A percentile compares a stretch with the other conserved stretches of the same genome.
Evolutionary conservation across 2,329 filamentous ascomycete species (phyloP).

Genomic region (Nemania diffusa): DNA sequence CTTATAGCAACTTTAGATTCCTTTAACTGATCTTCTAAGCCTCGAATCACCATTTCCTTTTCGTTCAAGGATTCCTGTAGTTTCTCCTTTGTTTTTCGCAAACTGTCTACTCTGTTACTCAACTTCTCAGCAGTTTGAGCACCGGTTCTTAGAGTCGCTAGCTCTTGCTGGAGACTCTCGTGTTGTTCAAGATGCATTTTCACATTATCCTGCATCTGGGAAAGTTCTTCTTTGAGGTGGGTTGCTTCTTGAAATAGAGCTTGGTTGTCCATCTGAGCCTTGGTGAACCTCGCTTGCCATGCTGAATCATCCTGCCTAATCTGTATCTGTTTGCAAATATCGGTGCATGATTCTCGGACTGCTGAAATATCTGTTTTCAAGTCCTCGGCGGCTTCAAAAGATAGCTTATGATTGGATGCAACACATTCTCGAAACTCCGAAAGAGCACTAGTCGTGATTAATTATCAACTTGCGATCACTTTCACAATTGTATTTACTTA

Average conservation of each 20-base stretch:
- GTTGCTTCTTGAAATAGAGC: conserved; percentile 29
- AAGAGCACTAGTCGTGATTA: conserved; percentile 32
- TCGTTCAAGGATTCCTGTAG: conserved; percentile 31
- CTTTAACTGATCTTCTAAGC: conserved; percentile 32
- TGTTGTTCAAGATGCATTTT: conserved; percentile 25
- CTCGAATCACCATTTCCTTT: conserved; percentile 32
- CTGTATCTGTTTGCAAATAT: conserved; percentile 23
- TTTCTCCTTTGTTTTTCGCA: conserved; percentile 31
- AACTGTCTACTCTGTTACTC: conserved; percentile 18
- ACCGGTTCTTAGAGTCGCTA: conserved; percentile 23
- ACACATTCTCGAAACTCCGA: conserved; percentile 28
- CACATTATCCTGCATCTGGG: conserved; percentile 20
- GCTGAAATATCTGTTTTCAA: conserved; percentile 28
- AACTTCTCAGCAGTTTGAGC: conserved; percentile 23
- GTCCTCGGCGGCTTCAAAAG: conserved; percentile 11
- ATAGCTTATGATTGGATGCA: conserved; percentile 24
- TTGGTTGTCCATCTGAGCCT: conserved; percentile 26
- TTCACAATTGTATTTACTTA: conserved; percentile 28
- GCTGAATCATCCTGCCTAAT: conserved; percentile 22
- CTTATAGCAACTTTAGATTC: conserved; percentile 30
- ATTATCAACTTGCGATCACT: background rate
- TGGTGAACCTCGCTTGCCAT: conserved; percentile 39
- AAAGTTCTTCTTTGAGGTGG: conserved; percentile 37
- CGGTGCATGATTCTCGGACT: conserved; percentile 21
- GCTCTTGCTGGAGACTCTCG: conserved; percentile 32